Evolutionary conservation across 1,284 basidiomycete genomes (phyloP).

Genomic region (Ceratobasidium sp.): DNA sequence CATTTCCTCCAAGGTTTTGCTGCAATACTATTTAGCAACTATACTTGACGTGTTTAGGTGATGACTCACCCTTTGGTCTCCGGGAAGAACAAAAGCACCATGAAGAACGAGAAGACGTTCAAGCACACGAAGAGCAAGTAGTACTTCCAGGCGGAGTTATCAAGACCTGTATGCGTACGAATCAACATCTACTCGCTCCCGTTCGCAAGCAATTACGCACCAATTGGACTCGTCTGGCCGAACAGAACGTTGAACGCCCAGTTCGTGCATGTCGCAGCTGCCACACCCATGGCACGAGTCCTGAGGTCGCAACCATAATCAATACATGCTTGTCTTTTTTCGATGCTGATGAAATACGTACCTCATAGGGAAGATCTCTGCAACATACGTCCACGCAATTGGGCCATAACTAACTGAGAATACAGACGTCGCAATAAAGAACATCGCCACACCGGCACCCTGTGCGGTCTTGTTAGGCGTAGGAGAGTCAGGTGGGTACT

Average conservation of each 20-base stretch:
- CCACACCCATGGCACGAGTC: conserved; percentile 35
- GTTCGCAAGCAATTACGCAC: not conserved
- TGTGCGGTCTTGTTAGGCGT: conserved; percentile 28
- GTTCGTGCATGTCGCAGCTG: conserved; percentile 31
- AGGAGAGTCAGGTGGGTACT: conserved; percentile 30
- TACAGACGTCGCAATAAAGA: conserved; percentile 77
- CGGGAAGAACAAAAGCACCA: conserved; percentile 35
- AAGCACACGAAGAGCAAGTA: conserved; percentile 28
- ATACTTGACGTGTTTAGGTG: not conserved
- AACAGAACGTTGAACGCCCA: conserved; percentile 38
- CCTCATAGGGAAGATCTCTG: conserved; percentile 38
- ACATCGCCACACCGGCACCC: conserved; percentile 56
- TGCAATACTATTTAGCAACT: not conserved
- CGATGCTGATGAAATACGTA: not conserved
- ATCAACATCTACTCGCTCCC: no score
- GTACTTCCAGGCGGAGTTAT: conserved; percentile 32
- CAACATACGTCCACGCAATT: conserved; percentile 40
- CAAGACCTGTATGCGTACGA: conserved; percentile 15
- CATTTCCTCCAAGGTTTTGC: conserved; percentile 33
- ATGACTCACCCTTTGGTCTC: conserved; percentile 34
- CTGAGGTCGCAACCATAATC: not conserved
- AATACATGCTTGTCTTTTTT: not conserved
- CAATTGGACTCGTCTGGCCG: conserved; percentile 36
- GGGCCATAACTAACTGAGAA: conserved; percentile 33
- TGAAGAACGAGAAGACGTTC: conserved; percentile 39